Percentiles rank a stretch among this genome's conserved stretches.
phyloP scores from a whole-genome alignment of 129 eudicot genomes.

The Flaveria trinervia region DNA sequence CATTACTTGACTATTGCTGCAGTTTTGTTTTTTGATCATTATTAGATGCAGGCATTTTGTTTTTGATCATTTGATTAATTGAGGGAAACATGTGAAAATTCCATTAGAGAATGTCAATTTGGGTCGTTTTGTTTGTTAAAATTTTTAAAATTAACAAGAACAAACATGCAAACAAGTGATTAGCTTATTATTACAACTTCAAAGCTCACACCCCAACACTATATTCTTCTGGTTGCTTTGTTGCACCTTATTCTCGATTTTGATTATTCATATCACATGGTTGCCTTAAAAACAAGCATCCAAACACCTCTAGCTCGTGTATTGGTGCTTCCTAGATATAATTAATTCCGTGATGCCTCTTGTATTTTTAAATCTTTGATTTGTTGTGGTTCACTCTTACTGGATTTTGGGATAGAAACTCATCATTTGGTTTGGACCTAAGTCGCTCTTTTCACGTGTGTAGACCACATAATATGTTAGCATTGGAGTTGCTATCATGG shows the following conservation, averaged over 20 bases:
- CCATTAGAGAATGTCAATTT: not conserved
- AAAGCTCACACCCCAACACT: not conserved
- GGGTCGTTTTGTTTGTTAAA: not conserved
- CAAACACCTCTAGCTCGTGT: not conserved
- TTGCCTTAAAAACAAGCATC: not conserved
- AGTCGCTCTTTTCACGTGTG: slow-evolving; percentile 16
- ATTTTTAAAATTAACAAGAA: not conserved
- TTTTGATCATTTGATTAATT: not conserved
- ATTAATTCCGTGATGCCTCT: slow-evolving; percentile 5
- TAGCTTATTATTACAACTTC: not conserved
- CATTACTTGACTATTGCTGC: not conserved
- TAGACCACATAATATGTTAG: not conserved
- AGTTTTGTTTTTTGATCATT: not conserved
- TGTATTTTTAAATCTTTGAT: not conserved
- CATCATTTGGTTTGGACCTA: slow-evolving; percentile 23
- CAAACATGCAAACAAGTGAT: not conserved
- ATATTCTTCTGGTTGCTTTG: not conserved
- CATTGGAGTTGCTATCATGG: slow-evolving; percentile 9
- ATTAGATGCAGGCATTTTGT: not conserved
- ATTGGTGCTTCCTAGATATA: not conserved
- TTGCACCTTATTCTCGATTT: not conserved
- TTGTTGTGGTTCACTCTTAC: slow-evolving; percentile 12
- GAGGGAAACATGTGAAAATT: not conserved
- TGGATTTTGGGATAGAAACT: slow-evolving; percentile 19
- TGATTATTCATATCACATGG: not conserved